Evolutionary conservation across 2,329 filamentous ascomycete genomes (phyloP), one percentile per base, ranked within the genome.

Genomic region (Helotiales sp.): DNA sequence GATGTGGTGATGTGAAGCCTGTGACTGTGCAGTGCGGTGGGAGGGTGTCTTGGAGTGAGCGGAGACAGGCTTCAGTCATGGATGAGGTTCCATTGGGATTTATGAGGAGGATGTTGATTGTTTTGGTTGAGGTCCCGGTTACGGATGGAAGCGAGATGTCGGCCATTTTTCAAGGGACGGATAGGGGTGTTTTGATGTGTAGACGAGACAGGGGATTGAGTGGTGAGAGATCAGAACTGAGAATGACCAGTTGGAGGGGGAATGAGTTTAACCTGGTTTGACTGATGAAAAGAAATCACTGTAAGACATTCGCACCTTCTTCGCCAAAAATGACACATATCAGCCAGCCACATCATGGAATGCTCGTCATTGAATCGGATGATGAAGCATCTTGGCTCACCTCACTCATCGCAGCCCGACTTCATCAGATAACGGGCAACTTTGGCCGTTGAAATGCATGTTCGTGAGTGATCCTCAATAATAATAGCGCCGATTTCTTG

Each of bases 1-100:
- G 81, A 24, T 79, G 71, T 0, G 84, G 82, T 0, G 82, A 79
- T 4, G 84, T 86, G 76, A 86, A 86, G 24, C 82, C 82, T 11
- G 80, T 78, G 0, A 86, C 78, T 34, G 78, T 78, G 54, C 85
- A 81, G 68, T 83, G 78, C 5, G 81, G 77, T 1, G 84, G 82
- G 0, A 86, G 76, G 15, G 80, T 82, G 0, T 78, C 73, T 28
- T 76, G 65, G 15, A 84, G 73, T 55, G 80, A 81, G 13, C 77
- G 75, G 0, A 86, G 74, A 74, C 83, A 85, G 49, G 80, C 79
- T 34, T 78, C 75, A 13, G 83, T 85, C 81, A 85, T 84, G 54
- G 77, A 78, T 10, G 75, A 73, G 3, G 82, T 83, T 30, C 80
- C 78, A 76, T 84, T 84, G 20, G 82, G 83, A 66, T 85, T 85